Percentiles rank a stretch among this genome's conserved stretches.
These are phyloP conservation scores for Clausena lansium DNA, from an alignment of 345 rosid genomes.

Conservation along the genomic window DNA sequence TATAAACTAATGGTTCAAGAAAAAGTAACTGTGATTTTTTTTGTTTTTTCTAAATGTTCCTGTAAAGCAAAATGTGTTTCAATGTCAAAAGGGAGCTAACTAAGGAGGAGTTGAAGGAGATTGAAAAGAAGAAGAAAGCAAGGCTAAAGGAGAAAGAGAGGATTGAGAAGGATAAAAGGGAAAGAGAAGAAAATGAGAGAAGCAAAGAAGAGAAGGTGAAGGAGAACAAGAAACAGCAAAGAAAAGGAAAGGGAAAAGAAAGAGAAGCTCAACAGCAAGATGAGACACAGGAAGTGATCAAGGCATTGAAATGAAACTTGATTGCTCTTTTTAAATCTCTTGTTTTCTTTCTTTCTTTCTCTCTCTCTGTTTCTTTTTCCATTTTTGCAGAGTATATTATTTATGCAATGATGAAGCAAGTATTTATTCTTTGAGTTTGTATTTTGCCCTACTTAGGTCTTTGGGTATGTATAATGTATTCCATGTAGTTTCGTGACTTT, in stretches of 20 bases:
- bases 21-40: not conserved
- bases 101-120: constrained; percentile 22
- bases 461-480: too few species aligned
- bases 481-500: too few species aligned
- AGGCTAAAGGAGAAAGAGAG: constrained; percentile 7
- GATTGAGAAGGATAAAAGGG: not conserved
- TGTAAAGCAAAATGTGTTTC: constrained; percentile 21
- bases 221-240: not conserved
- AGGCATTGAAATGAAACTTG: not conserved
- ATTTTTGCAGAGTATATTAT: too few species aligned
- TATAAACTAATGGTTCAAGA: not conserved
- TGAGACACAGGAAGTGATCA: not conserved
- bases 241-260: not conserved
- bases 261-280: not conserved
- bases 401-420: too few species aligned
- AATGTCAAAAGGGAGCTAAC: constrained; percentile 11
- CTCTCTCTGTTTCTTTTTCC: too few species aligned
- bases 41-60: too few species aligned
- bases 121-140: constrained; percentile 17
- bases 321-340: not conserved
- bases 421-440: too few species aligned
- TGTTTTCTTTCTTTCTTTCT: not conserved
- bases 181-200: not conserved
- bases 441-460: too few species aligned
- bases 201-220: not conserved